These are phyloP conservation scores for Pinus albicaulis DNA, from an alignment of 75 land plant species.

Conservation along the genomic window DNA sequence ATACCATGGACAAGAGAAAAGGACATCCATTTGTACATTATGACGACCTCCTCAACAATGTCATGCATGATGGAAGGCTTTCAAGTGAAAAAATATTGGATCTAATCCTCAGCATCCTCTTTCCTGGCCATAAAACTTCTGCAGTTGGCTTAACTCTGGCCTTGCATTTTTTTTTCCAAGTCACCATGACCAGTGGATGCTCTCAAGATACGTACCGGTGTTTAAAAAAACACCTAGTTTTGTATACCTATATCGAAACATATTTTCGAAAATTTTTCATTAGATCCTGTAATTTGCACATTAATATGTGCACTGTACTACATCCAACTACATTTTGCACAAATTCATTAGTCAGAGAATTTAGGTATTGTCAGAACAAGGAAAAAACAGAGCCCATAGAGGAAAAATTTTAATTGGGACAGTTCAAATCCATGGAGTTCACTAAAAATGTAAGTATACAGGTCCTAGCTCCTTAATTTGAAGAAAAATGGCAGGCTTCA, in stretches of 20 bases:
- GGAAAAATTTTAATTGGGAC: conserved; percentile 56
- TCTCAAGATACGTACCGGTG: conserved; percentile 37
- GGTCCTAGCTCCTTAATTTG: no score
- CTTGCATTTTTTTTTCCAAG: conserved; percentile 57
- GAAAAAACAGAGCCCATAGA: conserved; percentile 32
- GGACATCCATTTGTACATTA: conserved; percentile 12
- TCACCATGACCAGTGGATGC: conserved; percentile 44
- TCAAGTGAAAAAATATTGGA: conserved; percentile 75
- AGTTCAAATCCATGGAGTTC: conserved; percentile 86
- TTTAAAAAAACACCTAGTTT: not conserved
- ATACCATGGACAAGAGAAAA: conserved; percentile 11
- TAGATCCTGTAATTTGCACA: no score
- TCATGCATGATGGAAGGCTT: conserved; percentile 51
- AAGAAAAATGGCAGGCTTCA: not conserved
- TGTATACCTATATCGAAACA: not conserved
- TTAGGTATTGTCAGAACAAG: conserved; percentile 32
- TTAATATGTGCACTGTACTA: no score
- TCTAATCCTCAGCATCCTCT: conserved; percentile 68
- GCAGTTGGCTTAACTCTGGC: conserved; percentile 68
- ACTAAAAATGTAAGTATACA: conserved; percentile 65
- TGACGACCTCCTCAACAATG: conserved; percentile 63
- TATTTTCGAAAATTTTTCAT: not conserved
- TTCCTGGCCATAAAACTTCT: conserved; percentile 94
- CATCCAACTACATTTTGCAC: no score
- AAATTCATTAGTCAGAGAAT: conserved; percentile 32